These are phyloP conservation scores for Clavulina sp. DNA, from an alignment of 768 basidiomycete genomes.

Conservation along the genomic window DNA sequence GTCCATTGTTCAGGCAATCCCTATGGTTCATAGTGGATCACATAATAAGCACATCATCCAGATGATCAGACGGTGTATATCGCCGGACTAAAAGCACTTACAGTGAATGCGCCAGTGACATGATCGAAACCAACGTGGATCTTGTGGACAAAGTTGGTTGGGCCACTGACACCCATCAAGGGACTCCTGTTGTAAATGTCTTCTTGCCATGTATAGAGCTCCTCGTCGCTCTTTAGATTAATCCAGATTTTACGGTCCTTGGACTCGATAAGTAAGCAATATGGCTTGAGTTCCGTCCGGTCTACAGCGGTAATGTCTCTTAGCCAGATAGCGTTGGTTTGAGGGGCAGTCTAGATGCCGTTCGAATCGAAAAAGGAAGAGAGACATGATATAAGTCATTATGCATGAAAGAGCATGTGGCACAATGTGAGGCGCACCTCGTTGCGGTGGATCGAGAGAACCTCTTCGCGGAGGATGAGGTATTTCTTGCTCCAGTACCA, in stretches of 20 bases:
- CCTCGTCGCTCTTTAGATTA: constrained; percentile 82
- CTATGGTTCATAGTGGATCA: constrained; percentile 23
- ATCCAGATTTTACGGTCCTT: constrained; percentile 68
- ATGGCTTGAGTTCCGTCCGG: constrained; percentile 85
- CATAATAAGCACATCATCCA: not conserved
- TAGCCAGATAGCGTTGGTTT: constrained; percentile 18
- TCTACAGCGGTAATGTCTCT: constrained; percentile 75
- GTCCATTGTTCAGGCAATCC: constrained; percentile 97
- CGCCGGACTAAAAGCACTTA: constrained; percentile 24
- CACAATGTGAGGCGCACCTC: constrained; percentile 43
- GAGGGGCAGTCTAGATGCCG: not conserved
- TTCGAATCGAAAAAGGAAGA: too few relatives aligned
- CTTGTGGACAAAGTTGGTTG: constrained; percentile 97
- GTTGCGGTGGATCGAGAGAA: constrained; percentile 71
- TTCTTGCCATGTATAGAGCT: constrained; percentile 97
- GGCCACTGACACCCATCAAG: constrained; percentile 81
- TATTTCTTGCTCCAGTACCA: constrained; percentile 88
- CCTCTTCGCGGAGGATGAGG: constrained; percentile 67
- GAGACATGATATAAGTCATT: too few relatives aligned
- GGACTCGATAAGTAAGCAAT: constrained; percentile 75
- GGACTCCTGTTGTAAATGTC: constrained; percentile 88
- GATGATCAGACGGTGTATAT: not conserved
- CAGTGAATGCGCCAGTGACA: constrained; percentile 83
- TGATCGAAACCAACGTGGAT: constrained; percentile 98
- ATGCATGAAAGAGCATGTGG: not conserved